A percentile compares a stretch with the other conserved stretches of the same genome.
These are phyloP conservation scores for Letharia lupina DNA, from an alignment of 495 filamentous ascomycete genomes.

Conservation along the genomic window DNA sequence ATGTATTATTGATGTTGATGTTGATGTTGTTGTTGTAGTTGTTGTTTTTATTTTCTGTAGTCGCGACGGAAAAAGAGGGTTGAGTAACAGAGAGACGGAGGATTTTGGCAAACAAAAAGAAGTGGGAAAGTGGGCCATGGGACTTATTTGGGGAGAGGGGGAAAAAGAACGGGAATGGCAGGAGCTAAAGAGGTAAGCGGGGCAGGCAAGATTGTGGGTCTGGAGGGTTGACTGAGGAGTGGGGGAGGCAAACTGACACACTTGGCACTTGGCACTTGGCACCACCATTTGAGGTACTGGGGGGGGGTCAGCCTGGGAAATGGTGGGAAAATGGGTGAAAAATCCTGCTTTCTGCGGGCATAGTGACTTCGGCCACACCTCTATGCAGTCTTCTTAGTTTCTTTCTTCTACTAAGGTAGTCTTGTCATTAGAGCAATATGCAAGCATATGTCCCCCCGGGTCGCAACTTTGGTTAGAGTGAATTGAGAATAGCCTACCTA, in stretches of 20 bases:
- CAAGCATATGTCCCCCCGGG: neutral
- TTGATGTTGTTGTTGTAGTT: too few species aligned
- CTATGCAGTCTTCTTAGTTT: neutral
- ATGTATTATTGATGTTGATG: too few species aligned
- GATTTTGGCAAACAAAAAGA: constrained; percentile 2
- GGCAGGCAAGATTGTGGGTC: constrained; percentile 1
- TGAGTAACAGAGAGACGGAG: neutral
- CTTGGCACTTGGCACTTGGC: neutral
- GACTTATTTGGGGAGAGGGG: neutral
- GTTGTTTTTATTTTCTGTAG: too few species aligned
- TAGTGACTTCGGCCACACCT: constrained; percentile 1
- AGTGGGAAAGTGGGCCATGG: neutral
- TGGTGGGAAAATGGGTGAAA: neutral
- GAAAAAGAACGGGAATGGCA: too few species aligned
- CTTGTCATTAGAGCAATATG: constrained; percentile 10
- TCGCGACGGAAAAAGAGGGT: too few species aligned
- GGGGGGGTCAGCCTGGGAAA: neutral
- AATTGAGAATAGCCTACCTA: neutral
- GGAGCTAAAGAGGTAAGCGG: neutral
- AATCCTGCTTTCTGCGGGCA: constrained; percentile 15
- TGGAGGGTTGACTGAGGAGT: neutral
- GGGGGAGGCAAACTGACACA: neutral
- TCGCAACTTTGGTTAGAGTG: neutral
- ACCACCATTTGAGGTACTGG: too few species aligned
- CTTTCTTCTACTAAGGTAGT: too few species aligned